Base-by-base conservation (phyloP, 2,329 filamentous ascomycete genomes). In the Parascedosporium putredinis region DNA sequence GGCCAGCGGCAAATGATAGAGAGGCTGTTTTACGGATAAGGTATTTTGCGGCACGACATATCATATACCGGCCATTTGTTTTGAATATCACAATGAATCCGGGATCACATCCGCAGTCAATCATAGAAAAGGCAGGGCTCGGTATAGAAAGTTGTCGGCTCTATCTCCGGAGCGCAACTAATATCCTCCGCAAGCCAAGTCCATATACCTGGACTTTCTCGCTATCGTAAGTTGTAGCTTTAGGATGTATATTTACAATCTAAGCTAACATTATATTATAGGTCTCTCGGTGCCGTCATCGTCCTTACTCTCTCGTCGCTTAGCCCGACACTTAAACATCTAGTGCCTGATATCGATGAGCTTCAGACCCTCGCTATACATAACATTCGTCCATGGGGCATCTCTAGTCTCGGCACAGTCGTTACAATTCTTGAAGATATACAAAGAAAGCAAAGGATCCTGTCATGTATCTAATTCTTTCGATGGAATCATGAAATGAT, bases 121-220 rank as follows among this genome's bases (percentile, higher is more conserved):
- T 64, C 18, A 9, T 60, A 4, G 59, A 63, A 14, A 62, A 60
- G 29, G 61, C 61, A 0, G 54, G 51, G 2, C 20, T 64, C 1
- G 63, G 62, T 36, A 57, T 65, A 8, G 61, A 63, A 23, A 62
- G 59, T 45, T 65, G 62, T 38, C 52, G 61, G 29, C 50, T 52
- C 8, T 65, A 64, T 46, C 50, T 64, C 10, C 55, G 59, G 34
- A 59, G 58, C 45, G 57, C 59, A 3, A 58, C 57, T 3, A 36
- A 56, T 22, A 57, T 64, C 2, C 46, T 65, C 34, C 50, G 53
- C 29, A 53, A 57, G 49, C 62, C 60, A 5, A 62, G 59, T 33
- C 60, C 58, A 23, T 64, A 65, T 36, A 64, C 62, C 1, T 65
- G 62, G 62, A 65, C 62, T 3, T 62, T 64, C 45, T 58, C 61